A percentile compares a stretch with the other conserved stretches of the same genome.
phyloP scores from a whole-genome alignment of 495 filamentous ascomycete species.

The Talaromyces ruber region DNA sequence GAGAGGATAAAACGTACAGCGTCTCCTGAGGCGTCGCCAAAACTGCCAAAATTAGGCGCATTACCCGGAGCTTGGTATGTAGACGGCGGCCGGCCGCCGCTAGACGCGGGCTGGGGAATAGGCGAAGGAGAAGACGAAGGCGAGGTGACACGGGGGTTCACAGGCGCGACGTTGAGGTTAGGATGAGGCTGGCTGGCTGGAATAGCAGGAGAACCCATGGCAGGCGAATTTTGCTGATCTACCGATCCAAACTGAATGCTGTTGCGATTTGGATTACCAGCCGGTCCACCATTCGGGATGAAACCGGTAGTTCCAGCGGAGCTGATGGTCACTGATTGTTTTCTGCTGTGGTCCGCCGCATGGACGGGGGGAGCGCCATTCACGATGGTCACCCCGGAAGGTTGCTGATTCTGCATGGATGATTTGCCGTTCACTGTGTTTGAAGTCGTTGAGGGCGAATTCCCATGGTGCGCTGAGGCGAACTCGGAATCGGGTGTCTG shows the following conservation, averaged over 20 bases:
- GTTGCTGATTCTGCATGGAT: constrained; percentile 45
- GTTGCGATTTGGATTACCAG: constrained; percentile 46
- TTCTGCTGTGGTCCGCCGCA: constrained; percentile 62
- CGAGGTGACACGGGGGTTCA: constrained; percentile 57
- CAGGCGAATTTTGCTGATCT: constrained; percentile 57
- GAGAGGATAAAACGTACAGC: constrained; percentile 10
- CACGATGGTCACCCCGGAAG: constrained; percentile 61
- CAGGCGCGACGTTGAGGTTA: constrained; percentile 54
- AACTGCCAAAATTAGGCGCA: constrained; percentile 72
- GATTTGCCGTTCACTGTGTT: constrained; percentile 72
- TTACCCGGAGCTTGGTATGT: constrained; percentile 55
- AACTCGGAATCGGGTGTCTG: constrained; percentile 76
- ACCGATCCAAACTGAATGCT: constrained; percentile 73
- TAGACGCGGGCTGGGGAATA: constrained; percentile 78
- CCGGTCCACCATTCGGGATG: constrained; percentile 65
- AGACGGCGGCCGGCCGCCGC: constrained; percentile 75
- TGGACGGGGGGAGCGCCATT: constrained; percentile 57
- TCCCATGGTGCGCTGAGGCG: constrained; percentile 65
- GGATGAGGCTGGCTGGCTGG: constrained; percentile 40
- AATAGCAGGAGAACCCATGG: constrained; percentile 41
- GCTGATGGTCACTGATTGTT: constrained; percentile 81
- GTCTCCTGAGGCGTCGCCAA: constrained; percentile 51
- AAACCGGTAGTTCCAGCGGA: constrained; percentile 66
- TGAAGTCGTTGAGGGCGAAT: constrained; percentile 58
- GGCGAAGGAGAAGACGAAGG: constrained; percentile 77